Conservation (phyloP, 352 stramenopile genomes). For the Globisporangium heterothallicum region DNA sequence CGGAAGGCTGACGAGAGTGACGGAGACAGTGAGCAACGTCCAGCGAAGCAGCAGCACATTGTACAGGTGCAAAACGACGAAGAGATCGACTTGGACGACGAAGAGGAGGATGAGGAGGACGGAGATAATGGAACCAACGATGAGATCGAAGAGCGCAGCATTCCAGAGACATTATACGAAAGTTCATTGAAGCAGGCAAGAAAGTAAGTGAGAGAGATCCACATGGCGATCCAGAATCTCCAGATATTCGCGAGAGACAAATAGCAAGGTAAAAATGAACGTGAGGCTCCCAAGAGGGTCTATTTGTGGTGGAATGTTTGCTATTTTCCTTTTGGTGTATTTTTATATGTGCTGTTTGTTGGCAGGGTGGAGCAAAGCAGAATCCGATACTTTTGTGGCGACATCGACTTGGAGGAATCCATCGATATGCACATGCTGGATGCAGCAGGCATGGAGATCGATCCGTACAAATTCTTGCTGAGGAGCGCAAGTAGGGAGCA, state of each 20-base stretch:
- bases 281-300: not conserved
- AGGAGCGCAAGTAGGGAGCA: constrained; percentile 38
- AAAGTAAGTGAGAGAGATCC: constrained; percentile 4
- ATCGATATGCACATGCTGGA: not conserved
- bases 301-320: not conserved
- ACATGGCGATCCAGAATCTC: not conserved
- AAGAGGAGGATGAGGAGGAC: constrained; percentile 54
- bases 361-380: too few species aligned
- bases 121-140: not conserved
- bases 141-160: constrained; percentile 49
- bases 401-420: too few species aligned
- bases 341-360: not conserved
- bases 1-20: constrained; percentile 57
- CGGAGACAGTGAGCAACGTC: constrained; percentile 62
- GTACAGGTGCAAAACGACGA: constrained; percentile 80
- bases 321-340: not conserved
- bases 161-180: constrained; percentile 49
- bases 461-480: constrained; percentile 49
- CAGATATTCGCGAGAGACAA: not conserved
- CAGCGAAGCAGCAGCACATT: constrained; percentile 72
- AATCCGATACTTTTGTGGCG: not conserved
- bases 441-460: constrained; percentile 18
- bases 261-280: constrained; percentile 8
- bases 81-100: constrained; percentile 93
- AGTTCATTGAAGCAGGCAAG: constrained; percentile 4